Base-by-base conservation (phyloP, 768 basidiomycete species). In the Naematelia encephala region DNA sequence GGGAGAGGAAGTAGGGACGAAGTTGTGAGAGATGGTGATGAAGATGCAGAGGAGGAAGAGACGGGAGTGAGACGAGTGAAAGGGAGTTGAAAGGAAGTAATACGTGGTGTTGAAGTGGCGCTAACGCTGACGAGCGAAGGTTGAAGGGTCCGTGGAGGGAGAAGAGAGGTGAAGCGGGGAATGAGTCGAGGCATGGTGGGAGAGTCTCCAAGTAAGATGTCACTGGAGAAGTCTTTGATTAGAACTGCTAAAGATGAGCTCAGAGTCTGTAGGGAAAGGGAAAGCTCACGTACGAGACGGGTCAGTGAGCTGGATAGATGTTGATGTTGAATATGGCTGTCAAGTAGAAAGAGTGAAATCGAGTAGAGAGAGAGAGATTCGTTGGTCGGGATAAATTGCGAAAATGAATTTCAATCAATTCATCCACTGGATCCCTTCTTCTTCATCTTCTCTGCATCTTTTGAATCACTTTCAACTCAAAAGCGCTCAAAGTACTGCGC, bases 111-210 rank as follows among this genome's bases (percentile, higher is more conserved):
- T 21, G n/a, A 11, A 21, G 29, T 8, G 56, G 46, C 27, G 29
- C 2, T 21, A 21, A 30, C 16, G 34, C 16, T 39, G 34, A 39
- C 8, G 34, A 39, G 34, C 34, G 34, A 39, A 16, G n/a, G n/a
- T n/a, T n/a, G n/a, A n/a, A n/a, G n/a, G 21, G 29, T 26, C 12
- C 27, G 51, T 19, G 46, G 21, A 39, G 45, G 27, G 54, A 25
- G n/a, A 22, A 48, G 39, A 5, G 56, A 30, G 54, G 60, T 44
- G 2, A 68, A 23, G 50, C 62, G 59, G 23, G 57, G 50, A 11
- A 51, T 52, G 27, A 39, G 16, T 27, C 57, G 57, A 28, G 50
- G 57, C 51, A 59, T 59, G 3, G 4, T 59, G 50, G 8, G n/a
- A n/a, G n/a, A n/a, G n/a, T n/a, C n/a, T n/a, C n/a, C n/a, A n/a